Conservation (phyloP, 768 basidiomycete species). For the Suillus spraguei region DNA sequence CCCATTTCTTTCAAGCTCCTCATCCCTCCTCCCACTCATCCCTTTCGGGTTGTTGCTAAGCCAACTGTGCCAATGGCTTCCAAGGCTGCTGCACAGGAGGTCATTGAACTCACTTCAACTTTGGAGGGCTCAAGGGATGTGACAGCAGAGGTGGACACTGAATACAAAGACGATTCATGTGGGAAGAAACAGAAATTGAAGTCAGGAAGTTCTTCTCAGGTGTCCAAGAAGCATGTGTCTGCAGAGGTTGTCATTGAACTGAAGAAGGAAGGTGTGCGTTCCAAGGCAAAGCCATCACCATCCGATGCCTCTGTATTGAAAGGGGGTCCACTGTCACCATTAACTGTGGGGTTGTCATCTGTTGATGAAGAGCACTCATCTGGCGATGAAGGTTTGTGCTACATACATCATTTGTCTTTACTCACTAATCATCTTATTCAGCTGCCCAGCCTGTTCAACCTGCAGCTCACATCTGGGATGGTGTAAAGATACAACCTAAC, state of each 20-base stretch:
- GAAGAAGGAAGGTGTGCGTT: not conserved
- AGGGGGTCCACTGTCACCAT: not conserved
- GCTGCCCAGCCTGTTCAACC: not conserved
- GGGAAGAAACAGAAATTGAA: not conserved
- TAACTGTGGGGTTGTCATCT: not conserved
- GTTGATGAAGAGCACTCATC: not conserved
- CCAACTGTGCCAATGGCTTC: not conserved
- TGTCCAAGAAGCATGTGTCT: not conserved
- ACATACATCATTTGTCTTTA: not conserved
- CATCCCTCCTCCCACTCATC: not conserved
- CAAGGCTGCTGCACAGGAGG: not conserved
- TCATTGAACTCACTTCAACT: not conserved
- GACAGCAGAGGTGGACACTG: not conserved
- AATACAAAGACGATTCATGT: not conserved
- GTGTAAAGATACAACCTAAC: too few relatives aligned
- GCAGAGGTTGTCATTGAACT: not conserved
- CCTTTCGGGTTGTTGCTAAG: not conserved
- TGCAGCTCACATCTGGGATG: not conserved
- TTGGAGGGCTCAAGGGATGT: not conserved
- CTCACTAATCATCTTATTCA: slow-evolving; percentile 1
- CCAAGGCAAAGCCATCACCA: not conserved
- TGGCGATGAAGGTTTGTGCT: slow-evolving; percentile 3
- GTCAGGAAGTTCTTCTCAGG: not conserved
- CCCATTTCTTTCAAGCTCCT: not conserved
- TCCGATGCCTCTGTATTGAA: not conserved